Conservation (phyloP, 768 basidiomycete genomes). For the Suillus variegatus region DNA sequence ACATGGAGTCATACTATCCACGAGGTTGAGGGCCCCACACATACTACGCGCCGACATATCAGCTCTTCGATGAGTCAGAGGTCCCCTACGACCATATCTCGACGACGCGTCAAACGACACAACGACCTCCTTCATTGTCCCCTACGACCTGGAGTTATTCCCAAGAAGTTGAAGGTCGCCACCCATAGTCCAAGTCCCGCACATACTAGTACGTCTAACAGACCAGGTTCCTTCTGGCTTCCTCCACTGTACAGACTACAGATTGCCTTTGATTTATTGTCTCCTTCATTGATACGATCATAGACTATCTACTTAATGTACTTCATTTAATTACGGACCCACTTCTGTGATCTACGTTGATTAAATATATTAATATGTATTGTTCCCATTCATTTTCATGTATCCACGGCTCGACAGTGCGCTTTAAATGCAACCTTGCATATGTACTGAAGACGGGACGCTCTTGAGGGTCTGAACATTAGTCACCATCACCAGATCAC, state of each 20-base stretch:
- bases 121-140: not conserved
- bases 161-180: not conserved
- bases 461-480: not conserved
- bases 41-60: not conserved
- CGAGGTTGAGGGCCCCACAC: not conserved
- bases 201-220: not conserved
- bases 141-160: not conserved
- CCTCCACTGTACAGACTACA: not conserved
- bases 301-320: not conserved
- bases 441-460: not conserved
- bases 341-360: not conserved
- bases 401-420: not conserved
- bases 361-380: not conserved
- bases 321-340: too few species aligned
- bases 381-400: not conserved
- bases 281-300: not conserved
- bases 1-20: not conserved
- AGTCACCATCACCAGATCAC: not conserved
- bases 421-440: not conserved
- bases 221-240: not conserved
- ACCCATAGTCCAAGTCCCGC: not conserved
- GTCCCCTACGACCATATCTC: constrained; percentile 3
- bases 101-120: not conserved
- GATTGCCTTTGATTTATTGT: not conserved
- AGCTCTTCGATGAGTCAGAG: not conserved